These are phyloP conservation scores for Cladorrhinum sp. DNA, from an alignment of 2,329 filamentous ascomycete species.

Conservation along the genomic window DNA sequence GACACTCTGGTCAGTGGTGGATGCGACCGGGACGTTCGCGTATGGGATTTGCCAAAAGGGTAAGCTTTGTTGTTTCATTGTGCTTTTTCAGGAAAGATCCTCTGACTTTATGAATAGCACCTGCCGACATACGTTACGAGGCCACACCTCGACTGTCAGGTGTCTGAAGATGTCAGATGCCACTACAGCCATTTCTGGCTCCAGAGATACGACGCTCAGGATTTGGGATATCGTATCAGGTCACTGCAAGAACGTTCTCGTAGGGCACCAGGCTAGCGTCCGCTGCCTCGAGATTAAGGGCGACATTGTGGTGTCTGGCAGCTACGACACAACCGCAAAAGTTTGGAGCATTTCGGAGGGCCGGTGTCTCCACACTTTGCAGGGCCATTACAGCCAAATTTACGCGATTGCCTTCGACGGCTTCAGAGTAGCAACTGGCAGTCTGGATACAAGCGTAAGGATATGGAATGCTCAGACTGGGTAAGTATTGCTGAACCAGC, in stretches of 20 bases:
- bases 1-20: conserved; percentile 93
- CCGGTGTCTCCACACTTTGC: conserved; percentile 82
- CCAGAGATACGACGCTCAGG: conserved; percentile 86
- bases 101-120: conserved; percentile 48
- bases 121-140: conserved; percentile 78
- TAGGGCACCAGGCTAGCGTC: conserved; percentile 93
- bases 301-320: conserved; percentile 95
- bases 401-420: conserved; percentile 98
- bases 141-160: conserved; percentile 93
- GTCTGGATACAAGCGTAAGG: conserved; percentile 90
- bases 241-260: conserved; percentile 83
- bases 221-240: conserved; percentile 93
- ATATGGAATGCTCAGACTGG: conserved; percentile 93
- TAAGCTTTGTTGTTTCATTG: conserved; percentile 42
- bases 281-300: conserved; percentile 93
- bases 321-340: conserved; percentile 93
- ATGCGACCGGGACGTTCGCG: conserved; percentile 92
- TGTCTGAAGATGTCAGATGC: conserved; percentile 97
- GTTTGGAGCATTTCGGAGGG: conserved; percentile 99
- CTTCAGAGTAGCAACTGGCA: conserved; percentile 87
- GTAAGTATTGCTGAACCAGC: conserved; percentile 45
- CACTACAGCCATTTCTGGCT: conserved; percentile 93
- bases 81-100: background rate
- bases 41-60: conserved; percentile 95
- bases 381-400: conserved; percentile 96